Base-by-base conservation (phyloP, 2,329 filamentous ascomycete species). In the Phaeosphaeria sp. region DNA sequence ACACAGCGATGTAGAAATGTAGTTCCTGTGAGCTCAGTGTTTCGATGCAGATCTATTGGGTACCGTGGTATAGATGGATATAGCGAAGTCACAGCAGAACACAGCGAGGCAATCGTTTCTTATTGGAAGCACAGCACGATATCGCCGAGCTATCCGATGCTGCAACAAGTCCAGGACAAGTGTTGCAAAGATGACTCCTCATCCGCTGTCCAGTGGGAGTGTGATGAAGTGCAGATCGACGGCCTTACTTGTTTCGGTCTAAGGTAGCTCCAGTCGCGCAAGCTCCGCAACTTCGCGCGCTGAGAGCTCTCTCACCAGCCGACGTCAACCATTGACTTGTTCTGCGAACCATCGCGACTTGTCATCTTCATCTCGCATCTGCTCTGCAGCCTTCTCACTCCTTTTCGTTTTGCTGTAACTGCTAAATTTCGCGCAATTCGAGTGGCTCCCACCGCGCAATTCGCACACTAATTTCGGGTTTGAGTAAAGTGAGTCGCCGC, bases 391-490 rank as follows among this genome's bases (percentile, higher is more conserved):
- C 6, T 44, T 50, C 54, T 50, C 51, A 41, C 54, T 59, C 46
- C 20, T 54, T 42, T 10, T 7, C n/a, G 20, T 18, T 27, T 59
- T 57, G 47, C 50, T 47, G 18, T n/a, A 46, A 22, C 27, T 27
- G 56, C 54, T 20, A 51, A 55, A 56, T 52, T 50, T 55, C 44
- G 49, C 56, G 52, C 60, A 49, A 51, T 55, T 50, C 46, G 50
- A 56, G 42, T 55, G 58, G 55, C 47, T 56, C 54, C 58, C 52
- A 55, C 58, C 59, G 57, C 59, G 46, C 44, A 46, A 33, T 56
- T 49, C 59, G 50, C 63, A 69, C 66, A 65, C 59, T 59, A 69
- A 69, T 59, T 66, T 66, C 68, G 68, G 68, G 65, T 60, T 53
- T 61, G 67, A 71, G 68, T 71, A 66, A 68, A 65, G 68, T 71